A percentile compares a stretch with the other conserved stretches of the same genome.
phyloP scores from a whole-genome alignment of 2,329 filamentous ascomycete genomes.

The Chrysosporium keratinophilum region DNA sequence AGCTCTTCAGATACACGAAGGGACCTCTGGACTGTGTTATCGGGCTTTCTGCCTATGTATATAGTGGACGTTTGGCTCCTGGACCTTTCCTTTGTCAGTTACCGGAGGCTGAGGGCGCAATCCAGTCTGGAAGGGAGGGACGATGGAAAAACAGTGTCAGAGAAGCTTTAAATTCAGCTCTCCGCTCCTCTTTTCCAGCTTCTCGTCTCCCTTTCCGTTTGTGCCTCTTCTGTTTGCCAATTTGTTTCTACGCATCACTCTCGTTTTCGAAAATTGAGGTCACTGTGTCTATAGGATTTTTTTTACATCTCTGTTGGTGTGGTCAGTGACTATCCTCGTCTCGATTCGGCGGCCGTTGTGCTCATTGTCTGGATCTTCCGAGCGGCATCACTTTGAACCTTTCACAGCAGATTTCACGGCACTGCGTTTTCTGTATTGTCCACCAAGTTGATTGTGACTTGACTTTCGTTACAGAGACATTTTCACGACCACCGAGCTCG shows the following conservation, averaged over 20 bases:
- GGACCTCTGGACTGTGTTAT: slow-evolving; percentile 6
- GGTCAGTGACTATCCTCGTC: background rate
- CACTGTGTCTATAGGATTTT: background rate
- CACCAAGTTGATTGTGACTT: too few species aligned
- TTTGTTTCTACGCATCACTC: background rate
- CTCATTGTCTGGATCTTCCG: background rate
- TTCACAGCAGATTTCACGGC: too few species aligned
- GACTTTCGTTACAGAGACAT: too few species aligned
- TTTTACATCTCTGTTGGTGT: background rate
- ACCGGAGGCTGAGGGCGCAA: slow-evolving; percentile 8
- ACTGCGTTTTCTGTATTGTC: too few species aligned
- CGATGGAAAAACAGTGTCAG: background rate
- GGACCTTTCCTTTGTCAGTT: slow-evolving; percentile 8
- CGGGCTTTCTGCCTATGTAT: background rate
- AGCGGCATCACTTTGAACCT: background rate
- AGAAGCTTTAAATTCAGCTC: slow-evolving; percentile 7
- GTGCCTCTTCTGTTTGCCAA: background rate
- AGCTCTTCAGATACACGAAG: background rate
- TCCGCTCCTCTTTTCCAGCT: background rate
- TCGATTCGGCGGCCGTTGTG: background rate
- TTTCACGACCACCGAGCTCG: too few species aligned
- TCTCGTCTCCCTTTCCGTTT: background rate
- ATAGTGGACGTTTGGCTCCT: background rate
- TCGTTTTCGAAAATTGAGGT: background rate
- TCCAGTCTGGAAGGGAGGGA: background rate